Percentiles rank a stretch among this genome's conserved stretches.
Evolutionary conservation across 2,329 filamentous ascomycete species (phyloP).

Genomic region (Lachnellula subtilissima): DNA sequence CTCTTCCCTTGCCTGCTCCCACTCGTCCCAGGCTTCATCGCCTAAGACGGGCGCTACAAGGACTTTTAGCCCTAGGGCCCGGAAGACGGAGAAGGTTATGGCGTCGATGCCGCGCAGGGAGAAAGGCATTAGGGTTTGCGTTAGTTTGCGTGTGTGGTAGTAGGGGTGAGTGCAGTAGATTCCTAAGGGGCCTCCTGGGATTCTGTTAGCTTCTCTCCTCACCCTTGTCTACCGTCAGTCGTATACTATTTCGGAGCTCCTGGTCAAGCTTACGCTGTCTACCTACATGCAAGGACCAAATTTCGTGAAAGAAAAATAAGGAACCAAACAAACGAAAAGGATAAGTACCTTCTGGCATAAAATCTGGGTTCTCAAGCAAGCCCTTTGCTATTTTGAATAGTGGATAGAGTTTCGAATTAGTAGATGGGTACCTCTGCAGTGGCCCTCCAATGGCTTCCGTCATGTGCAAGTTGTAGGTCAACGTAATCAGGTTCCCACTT

Average conservation of each 20-base stretch:
- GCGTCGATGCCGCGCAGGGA: slow-evolving; percentile 45
- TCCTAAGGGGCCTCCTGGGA: slow-evolving; percentile 39
- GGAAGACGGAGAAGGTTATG: slow-evolving; percentile 36
- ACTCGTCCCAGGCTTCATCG: slow-evolving; percentile 13
- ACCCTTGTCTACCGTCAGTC: too few relatives aligned
- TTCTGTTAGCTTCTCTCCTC: background rate
- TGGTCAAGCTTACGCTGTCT: too few relatives aligned
- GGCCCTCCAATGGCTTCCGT: slow-evolving; percentile 31
- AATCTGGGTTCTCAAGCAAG: slow-evolving; percentile 30
- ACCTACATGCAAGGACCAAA: background rate
- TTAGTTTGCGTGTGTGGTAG: slow-evolving; percentile 33
- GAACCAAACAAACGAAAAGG: slow-evolving; percentile 3
- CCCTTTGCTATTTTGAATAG: slow-evolving; percentile 33
- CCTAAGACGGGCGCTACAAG: slow-evolving; percentile 29
- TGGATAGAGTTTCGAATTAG: slow-evolving; percentile 34
- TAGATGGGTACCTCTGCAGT: slow-evolving; percentile 12
- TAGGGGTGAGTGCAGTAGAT: slow-evolving; percentile 45
- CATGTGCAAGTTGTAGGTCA: slow-evolving; percentile 56
- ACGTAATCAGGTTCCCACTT: slow-evolving; percentile 47
- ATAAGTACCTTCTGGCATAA: slow-evolving; percentile 35
- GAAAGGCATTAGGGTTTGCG: slow-evolving; percentile 28
- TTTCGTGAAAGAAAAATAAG: background rate
- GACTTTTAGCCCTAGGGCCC: slow-evolving; percentile 30
- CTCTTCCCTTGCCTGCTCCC: slow-evolving; percentile 2
- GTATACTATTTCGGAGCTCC: too few relatives aligned